A percentile compares a stretch with the other conserved stretches of the same genome.
phyloP scores from a whole-genome alignment of 805 yeast species.

The Ogataea degrootiae region DNA sequence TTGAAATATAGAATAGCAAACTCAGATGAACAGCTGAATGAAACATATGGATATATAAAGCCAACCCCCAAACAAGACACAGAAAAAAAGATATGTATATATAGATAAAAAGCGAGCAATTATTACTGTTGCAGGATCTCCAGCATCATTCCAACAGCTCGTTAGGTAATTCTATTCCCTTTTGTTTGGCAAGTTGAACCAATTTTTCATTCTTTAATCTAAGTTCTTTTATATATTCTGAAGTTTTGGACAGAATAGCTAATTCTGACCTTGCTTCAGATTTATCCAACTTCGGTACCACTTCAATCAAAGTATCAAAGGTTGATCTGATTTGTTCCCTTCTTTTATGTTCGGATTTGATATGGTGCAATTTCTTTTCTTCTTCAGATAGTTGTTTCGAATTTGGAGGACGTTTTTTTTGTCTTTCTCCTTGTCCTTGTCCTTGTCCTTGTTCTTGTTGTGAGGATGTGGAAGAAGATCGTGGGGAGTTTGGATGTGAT shows the following conservation, averaged over 20 bases:
- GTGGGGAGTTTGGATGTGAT: background rate
- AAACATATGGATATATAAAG: too few relatives aligned
- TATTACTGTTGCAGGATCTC: too few relatives aligned
- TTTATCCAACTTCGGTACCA: constrained; percentile 70
- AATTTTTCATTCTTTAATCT: constrained; percentile 46
- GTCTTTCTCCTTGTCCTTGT: too few relatives aligned
- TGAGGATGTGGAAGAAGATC: background rate
- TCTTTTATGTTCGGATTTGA: constrained; percentile 70
- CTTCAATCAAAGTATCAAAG: constrained; percentile 66
- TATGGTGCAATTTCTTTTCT: constrained; percentile 32
- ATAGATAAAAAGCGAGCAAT: too few relatives aligned
- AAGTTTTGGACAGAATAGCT: constrained; percentile 57
- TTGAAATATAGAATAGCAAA: too few relatives aligned
- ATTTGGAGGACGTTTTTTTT: constrained; percentile 2
- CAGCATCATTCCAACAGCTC: constrained; percentile 20
- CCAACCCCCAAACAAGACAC: background rate
- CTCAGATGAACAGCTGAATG: too few relatives aligned
- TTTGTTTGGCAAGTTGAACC: constrained; percentile 35
- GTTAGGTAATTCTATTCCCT: constrained; percentile 36
- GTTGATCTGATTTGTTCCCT: constrained; percentile 80
- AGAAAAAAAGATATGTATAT: background rate
- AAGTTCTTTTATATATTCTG: constrained; percentile 47
- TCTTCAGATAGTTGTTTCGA: constrained; percentile 24
- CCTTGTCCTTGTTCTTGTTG: background rate
- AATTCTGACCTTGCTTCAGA: constrained; percentile 78